Evolutionary conservation across 306 rosid species (phyloP).

Genomic region (Cyamopsis tetragonoloba): DNA sequence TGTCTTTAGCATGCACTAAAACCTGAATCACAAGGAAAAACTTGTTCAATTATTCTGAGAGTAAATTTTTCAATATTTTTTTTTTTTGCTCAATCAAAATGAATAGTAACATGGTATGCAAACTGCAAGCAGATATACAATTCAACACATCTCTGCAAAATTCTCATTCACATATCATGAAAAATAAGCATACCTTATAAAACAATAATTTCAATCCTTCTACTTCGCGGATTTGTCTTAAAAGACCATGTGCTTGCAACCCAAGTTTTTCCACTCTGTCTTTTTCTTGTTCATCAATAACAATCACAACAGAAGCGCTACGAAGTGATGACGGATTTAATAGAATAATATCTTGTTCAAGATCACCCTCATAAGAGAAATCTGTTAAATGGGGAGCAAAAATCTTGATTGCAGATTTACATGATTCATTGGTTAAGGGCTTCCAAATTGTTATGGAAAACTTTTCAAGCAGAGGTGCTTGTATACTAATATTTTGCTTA

Average conservation of each 20-base stretch:
- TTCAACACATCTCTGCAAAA: not conserved
- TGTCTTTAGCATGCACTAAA: not conserved
- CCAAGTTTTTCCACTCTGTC: not conserved
- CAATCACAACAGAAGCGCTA: constrained; percentile 37
- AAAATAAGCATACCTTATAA: constrained; percentile 38
- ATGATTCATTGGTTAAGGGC: constrained; percentile 14
- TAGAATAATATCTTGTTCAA: constrained; percentile 17
- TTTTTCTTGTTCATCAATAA: constrained; percentile 25
- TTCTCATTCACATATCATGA: not conserved
- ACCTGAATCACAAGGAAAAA: constrained; percentile 16
- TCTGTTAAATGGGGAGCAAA: constrained; percentile 4
- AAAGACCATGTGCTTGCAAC: constrained; percentile 13
- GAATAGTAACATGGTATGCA: too few species aligned
- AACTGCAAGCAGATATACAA: not conserved
- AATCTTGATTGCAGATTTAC: constrained; percentile 24
- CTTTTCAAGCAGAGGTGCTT: constrained; percentile 36
- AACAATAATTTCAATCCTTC: constrained; percentile 30
- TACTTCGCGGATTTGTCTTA: constrained; percentile 27
- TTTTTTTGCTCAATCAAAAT: too few species aligned
- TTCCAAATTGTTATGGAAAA: constrained; percentile 26
- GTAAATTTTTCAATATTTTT: not conserved
- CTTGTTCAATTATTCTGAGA: not conserved
- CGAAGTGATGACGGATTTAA: constrained; percentile 9
- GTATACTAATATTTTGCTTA: constrained; percentile 20
- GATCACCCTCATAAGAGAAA: constrained; percentile 43